phyloP scores from a whole-genome alignment of 1,284 basidiomycete genomes.

The Malassezia cuniculi region DNA sequence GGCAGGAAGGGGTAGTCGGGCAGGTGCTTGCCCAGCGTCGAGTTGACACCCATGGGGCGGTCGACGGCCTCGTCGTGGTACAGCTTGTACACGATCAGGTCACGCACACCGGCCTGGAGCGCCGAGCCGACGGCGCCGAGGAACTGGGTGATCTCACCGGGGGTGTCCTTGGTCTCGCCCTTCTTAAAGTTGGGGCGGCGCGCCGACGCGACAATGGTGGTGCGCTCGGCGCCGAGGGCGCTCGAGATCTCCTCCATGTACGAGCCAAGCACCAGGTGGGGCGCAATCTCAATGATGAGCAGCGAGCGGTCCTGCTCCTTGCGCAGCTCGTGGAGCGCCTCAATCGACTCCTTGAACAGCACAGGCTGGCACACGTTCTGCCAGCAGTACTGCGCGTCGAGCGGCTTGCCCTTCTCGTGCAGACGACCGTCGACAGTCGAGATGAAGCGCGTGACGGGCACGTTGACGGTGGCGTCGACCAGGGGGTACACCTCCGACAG shows the following conservation, averaged over 20 bases:
- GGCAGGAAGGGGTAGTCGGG: constrained; percentile 14
- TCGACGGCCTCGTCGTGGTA: constrained; percentile 10
- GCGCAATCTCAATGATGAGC: constrained; percentile 15
- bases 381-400: constrained; percentile 17
- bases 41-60: constrained; percentile 13
- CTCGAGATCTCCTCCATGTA: constrained; percentile 15
- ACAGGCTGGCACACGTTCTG: constrained; percentile 15
- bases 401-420: constrained; percentile 4
- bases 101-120: constrained; percentile 12
- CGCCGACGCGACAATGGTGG: constrained; percentile 9
- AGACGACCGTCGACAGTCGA: constrained; percentile 14
- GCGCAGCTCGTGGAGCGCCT: constrained; percentile 9
- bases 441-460: constrained; percentile 13
- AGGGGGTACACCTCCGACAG: constrained; percentile 13
- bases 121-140: constrained; percentile 10
- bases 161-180: constrained; percentile 14
- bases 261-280: constrained; percentile 15
- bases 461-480: constrained; percentile 9
- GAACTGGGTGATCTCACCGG: constrained; percentile 12
- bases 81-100: constrained; percentile 12
- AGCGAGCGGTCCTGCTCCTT: constrained; percentile 14
- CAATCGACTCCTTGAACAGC: constrained; percentile 16
- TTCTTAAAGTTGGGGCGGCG: constrained; percentile 15
- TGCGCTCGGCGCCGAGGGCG: constrained; percentile 8
- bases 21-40: constrained; percentile 7